Evolutionary conservation across 768 basidiomycete species (phyloP).

Genomic region (Lenzites betulinus): DNA sequence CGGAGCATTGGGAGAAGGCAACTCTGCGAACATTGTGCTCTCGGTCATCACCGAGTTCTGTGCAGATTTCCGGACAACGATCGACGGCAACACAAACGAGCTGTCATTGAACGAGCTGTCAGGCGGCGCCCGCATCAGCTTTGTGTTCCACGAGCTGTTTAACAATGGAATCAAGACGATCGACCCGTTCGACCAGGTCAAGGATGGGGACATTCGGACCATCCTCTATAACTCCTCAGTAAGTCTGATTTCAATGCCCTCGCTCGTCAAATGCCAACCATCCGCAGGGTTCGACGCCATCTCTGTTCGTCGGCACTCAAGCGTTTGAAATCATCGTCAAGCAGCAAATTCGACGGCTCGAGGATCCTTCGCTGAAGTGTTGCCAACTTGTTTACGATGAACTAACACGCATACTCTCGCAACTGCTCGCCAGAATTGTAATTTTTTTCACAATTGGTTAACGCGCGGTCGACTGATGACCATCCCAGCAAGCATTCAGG

Average conservation of each 20-base stretch:
- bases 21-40: constrained; percentile 89
- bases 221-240: constrained; percentile 98
- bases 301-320: constrained; percentile 93
- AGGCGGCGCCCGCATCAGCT: constrained; percentile 98
- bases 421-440: constrained; percentile 88
- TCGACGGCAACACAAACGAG: constrained; percentile 98
- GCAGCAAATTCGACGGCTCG: constrained; percentile 96
- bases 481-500: constrained; percentile 86
- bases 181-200: constrained; percentile 98
- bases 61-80: constrained; percentile 92
- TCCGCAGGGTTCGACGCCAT: constrained; percentile 88
- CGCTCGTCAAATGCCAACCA: not conserved
- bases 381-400: constrained; percentile 97
- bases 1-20: constrained; percentile 81
- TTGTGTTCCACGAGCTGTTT: constrained; percentile 98
- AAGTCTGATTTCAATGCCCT: constrained; percentile 33
- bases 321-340: constrained; percentile 99
- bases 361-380: constrained; percentile 92
- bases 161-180: constrained; percentile 95
- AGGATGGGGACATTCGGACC: constrained; percentile 96
- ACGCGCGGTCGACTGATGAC: not conserved
- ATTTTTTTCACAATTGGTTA: constrained; percentile 22
- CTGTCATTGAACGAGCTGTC: constrained; percentile 93
- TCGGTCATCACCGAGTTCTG: constrained; percentile 99
- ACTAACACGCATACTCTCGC: constrained; percentile 92